These are phyloP conservation scores for Hygrocybe punicea DNA, from an alignment of 768 basidiomycete species.

Conservation along the genomic window DNA sequence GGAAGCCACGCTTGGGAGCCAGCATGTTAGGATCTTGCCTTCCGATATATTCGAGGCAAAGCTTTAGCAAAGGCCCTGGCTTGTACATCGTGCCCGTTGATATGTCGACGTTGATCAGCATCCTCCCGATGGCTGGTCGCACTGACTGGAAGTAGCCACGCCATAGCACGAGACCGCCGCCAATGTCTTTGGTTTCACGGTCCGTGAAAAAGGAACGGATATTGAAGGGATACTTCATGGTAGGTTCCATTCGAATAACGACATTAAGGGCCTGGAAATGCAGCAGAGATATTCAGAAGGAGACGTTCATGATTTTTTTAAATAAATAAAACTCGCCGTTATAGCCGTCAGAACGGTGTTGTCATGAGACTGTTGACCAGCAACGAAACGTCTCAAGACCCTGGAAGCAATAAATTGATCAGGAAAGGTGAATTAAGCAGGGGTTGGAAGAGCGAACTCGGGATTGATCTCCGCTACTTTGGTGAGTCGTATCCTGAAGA, in stretches of 20 bases:
- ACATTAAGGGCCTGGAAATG: constrained; percentile 60
- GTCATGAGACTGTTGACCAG: constrained; percentile 61
- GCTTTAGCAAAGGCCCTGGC: constrained; percentile 48
- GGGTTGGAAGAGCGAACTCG: constrained; percentile 29
- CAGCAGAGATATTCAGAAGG: not conserved
- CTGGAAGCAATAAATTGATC: constrained; percentile 33
- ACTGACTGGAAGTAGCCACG: constrained; percentile 73
- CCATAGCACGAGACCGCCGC: constrained; percentile 59
- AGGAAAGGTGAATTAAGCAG: not conserved
- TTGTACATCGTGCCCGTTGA: constrained; percentile 72
- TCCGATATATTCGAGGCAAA: constrained; percentile 52
- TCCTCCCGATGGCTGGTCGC: constrained; percentile 55
- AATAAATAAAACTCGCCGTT: constrained; percentile 43
- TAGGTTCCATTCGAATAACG: constrained; percentile 67
- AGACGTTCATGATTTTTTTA: not conserved
- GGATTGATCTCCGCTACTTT: constrained; percentile 59
- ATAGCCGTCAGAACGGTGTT: constrained; percentile 63
- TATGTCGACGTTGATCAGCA: constrained; percentile 69
- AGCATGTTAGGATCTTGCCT: constrained; percentile 32
- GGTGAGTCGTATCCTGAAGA: constrained; percentile 61
- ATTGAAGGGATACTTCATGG: constrained; percentile 63
- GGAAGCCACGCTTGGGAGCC: constrained; percentile 43
- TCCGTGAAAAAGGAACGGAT: constrained; percentile 71
- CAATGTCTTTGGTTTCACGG: constrained; percentile 48
- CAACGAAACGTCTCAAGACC: constrained; percentile 54